Percentiles rank a stretch among this genome's conserved stretches.
Conservation (phyloP, 768 basidiomycete genomes). For the Leccinum fibrillosum region DNA sequence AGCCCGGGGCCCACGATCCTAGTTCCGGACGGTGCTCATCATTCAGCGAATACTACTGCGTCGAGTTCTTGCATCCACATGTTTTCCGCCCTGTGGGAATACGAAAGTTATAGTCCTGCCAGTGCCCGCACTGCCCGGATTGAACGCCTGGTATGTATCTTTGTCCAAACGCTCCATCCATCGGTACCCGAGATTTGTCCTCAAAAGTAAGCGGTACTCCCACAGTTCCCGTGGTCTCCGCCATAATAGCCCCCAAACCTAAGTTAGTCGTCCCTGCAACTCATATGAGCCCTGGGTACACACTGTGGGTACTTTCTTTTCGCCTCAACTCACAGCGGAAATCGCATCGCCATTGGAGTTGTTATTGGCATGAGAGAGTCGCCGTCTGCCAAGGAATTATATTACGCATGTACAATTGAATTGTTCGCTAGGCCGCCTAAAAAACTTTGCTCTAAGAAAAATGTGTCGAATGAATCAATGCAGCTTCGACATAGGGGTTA, state of each 20-base stretch:
- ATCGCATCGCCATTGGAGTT: not conserved
- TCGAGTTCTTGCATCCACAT: not conserved
- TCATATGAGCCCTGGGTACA: not conserved
- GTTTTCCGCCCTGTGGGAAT: not conserved
- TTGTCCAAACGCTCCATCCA: not conserved
- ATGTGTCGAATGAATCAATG: not conserved
- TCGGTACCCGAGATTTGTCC: not conserved
- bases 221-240: not conserved
- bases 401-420: not conserved
- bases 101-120: not conserved
- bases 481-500: constrained; percentile 2
- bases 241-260: not conserved
- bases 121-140: not conserved
- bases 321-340: not conserved
- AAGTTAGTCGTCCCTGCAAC: constrained; percentile 3
- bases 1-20: not conserved
- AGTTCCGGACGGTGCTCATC: not conserved
- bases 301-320: not conserved
- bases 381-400: not conserved
- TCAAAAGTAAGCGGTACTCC: not conserved
- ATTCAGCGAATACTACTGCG: not conserved
- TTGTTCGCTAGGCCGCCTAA: not conserved
- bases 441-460: not conserved
- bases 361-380: not conserved
- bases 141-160: not conserved